Conservation (phyloP, 129 eudicot species). For the Heracleum sosnowskyi region DNA sequence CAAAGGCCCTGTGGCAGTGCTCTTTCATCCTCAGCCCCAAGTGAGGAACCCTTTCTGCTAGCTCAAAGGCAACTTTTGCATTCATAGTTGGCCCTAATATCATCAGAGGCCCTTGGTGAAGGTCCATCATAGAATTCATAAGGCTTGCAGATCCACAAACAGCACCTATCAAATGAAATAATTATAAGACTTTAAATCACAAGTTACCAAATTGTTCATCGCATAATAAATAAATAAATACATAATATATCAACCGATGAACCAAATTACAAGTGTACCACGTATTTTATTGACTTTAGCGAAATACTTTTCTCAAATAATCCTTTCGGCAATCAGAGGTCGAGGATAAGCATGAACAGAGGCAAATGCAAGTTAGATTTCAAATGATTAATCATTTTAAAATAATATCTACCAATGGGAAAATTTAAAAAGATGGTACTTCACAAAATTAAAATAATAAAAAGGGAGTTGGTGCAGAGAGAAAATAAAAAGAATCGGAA, state of each 20-base stretch:
- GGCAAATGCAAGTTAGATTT: no score
- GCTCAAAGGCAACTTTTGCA: conserved; percentile 91
- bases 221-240: no score
- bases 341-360: no score
- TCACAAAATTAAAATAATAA: no score
- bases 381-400: no score
- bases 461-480: background rate
- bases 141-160: conserved; percentile 85
- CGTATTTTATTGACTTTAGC: no score
- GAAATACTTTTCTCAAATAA: no score
- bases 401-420: no score
- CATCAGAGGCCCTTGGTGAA: conserved; percentile 88
- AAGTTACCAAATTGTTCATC: background rate
- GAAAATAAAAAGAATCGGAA: background rate
- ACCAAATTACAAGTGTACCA: no score
- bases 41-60: conserved; percentile 84
- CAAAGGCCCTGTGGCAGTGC: conserved; percentile 71
- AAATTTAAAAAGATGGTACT: no score
- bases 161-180: conserved; percentile 48
- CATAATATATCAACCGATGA: no score
- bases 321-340: no score
- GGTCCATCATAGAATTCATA: conserved; percentile 89
- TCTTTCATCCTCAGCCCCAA: conserved; percentile 86
- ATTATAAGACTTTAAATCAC: background rate
- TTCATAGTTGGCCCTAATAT: conserved; percentile 98